Percentiles rank a stretch among this genome's conserved stretches.
phyloP scores from a whole-genome alignment of 805 yeast species.

The Nakazawaea laoshanensis region DNA sequence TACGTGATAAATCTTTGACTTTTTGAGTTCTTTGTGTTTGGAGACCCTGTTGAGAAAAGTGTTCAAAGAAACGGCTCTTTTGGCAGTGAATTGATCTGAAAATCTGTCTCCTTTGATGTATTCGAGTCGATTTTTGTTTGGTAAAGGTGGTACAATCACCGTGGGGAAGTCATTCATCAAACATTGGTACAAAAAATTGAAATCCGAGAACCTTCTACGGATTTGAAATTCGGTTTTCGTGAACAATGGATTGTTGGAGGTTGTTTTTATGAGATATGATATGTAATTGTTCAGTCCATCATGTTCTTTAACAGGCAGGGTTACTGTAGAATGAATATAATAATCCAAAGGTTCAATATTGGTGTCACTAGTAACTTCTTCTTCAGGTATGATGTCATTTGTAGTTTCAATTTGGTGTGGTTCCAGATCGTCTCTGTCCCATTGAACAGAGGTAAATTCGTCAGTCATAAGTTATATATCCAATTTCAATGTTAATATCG shows the following conservation, averaged over 20 bases:
- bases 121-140: constrained; percentile 85
- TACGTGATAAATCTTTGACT: constrained; percentile 60
- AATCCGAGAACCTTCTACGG: constrained; percentile 83
- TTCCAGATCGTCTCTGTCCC: constrained; percentile 37
- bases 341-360: constrained; percentile 10
- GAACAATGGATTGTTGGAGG: constrained; percentile 55
- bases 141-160: constrained; percentile 84
- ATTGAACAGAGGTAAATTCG: constrained; percentile 48
- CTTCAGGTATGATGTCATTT: constrained; percentile 1
- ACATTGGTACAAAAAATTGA: constrained; percentile 68
- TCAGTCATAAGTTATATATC: constrained; percentile 22
- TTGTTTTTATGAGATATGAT: constrained; percentile 59
- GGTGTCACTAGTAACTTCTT: constrained; percentile 1
- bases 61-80: constrained; percentile 72
- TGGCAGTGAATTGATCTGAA: constrained; percentile 72
- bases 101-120: constrained; percentile 92
- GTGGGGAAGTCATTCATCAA: constrained; percentile 76
- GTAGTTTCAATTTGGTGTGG: constrained; percentile 1
- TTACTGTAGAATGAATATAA: constrained; percentile 33
- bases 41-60: constrained; percentile 69
- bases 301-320: constrained; percentile 58
- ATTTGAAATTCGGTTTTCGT: constrained; percentile 35
- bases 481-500: background rate
- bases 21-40: constrained; percentile 62
- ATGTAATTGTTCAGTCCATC: constrained; percentile 75